Conservation (phyloP, 306 rosid species). For the Lathyrus tuberosus region DNA sequence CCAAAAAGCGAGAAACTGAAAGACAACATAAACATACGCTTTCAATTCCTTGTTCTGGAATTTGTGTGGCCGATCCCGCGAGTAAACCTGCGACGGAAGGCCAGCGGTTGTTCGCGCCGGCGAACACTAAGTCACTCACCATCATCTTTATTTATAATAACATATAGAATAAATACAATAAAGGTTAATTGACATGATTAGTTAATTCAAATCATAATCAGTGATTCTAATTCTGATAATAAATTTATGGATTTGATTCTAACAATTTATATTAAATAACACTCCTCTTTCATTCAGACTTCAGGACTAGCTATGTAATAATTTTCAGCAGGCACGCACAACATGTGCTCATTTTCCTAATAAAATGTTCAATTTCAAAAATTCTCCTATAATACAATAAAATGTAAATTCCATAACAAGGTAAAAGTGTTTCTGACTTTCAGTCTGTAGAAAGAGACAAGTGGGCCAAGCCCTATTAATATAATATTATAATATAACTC, state of each 20-base stretch:
- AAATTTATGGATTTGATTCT: not conserved
- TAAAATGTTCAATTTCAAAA: not conserved
- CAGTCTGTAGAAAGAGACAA: no score
- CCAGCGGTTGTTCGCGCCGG: no score
- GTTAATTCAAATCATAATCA: not conserved
- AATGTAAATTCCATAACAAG: slow-evolving; percentile 1
- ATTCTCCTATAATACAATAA: not conserved
- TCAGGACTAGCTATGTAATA: not conserved
- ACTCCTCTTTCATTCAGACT: not conserved
- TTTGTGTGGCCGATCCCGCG: no score
- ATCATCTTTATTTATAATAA: not conserved
- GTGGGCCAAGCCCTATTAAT: no score
- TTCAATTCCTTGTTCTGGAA: no score
- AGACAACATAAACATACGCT: no score
- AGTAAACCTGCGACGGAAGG: no score
- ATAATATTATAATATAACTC: no score
- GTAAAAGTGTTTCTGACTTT: slow-evolving; percentile 2
- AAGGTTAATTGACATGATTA: no score
- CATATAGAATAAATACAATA: no score
- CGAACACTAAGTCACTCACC: no score
- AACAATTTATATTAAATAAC: not conserved
- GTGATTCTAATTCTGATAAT: not conserved
- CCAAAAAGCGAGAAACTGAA: no score
- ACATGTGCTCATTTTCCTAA: not conserved
- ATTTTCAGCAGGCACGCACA: not conserved